Conservation (phyloP, 2,329 filamentous ascomycete genomes). For the Xylariaceae sp. region DNA sequence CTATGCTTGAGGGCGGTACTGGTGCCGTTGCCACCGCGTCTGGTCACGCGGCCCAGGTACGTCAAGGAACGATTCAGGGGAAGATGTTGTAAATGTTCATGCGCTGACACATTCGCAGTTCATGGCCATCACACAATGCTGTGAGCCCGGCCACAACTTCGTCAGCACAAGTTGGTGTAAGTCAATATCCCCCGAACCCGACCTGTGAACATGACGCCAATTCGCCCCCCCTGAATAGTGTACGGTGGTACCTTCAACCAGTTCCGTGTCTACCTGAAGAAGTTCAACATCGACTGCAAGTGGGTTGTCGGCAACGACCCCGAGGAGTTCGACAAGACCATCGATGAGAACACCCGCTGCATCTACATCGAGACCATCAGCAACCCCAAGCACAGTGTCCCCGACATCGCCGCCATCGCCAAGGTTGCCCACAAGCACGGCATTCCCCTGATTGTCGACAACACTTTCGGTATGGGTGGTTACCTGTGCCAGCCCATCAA, state of each 20-base stretch:
- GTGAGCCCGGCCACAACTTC: conserved; percentile 35
- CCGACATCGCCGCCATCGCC: conserved; percentile 61
- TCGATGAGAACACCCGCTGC: conserved; percentile 31
- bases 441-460: conserved; percentile 49
- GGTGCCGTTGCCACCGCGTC: conserved; percentile 36
- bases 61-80: conserved; percentile 2
- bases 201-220: conserved; percentile 8
- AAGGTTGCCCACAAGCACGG: conserved; percentile 48
- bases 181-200: conserved; percentile 7
- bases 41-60: conserved; percentile 33
- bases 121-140: conserved; percentile 35
- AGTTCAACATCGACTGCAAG: conserved; percentile 36
- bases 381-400: conserved; percentile 42
- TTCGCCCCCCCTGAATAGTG: conserved; percentile 18
- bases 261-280: conserved; percentile 35
- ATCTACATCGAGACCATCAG: conserved; percentile 34
- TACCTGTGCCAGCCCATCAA: conserved; percentile 62
- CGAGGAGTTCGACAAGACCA: conserved; percentile 28
- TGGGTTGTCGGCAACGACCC: conserved; percentile 33
- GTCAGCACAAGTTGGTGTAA: conserved; percentile 34
- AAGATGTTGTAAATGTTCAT: conserved; percentile 2
- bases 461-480: conserved; percentile 67
- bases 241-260: conserved; percentile 37
- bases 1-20: conserved; percentile 36
- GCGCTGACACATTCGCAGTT: conserved; percentile 24